phyloP scores from a whole-genome alignment of 768 basidiomycete genomes.

The Ephemerocybe angulata region DNA sequence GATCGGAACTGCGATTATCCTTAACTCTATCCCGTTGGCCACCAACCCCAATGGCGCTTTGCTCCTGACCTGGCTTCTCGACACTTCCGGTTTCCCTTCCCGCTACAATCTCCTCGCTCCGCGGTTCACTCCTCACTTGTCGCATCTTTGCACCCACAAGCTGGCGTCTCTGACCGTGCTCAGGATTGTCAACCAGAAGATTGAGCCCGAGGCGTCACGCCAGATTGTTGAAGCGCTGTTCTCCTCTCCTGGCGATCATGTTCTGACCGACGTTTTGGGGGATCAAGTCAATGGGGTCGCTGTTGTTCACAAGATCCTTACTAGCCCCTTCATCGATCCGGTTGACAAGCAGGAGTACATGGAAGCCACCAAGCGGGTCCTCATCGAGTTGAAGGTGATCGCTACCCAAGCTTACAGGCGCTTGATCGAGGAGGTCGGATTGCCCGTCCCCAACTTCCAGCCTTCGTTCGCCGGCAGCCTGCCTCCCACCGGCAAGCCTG shows the following conservation, averaged over 20 bases:
- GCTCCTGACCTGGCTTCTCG: slow-evolving; percentile 93
- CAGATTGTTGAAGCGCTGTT: slow-evolving; percentile 90
- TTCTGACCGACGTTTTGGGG: slow-evolving; percentile 87
- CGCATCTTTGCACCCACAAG: slow-evolving; percentile 97
- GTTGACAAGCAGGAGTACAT: slow-evolving; percentile 64
- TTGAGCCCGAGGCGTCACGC: slow-evolving; percentile 82
- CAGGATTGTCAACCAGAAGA: slow-evolving; percentile 94
- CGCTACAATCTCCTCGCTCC: slow-evolving; percentile 92
- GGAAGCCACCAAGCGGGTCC: slow-evolving; percentile 85
- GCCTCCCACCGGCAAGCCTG: slow-evolving; percentile 55
- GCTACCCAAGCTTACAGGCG: slow-evolving; percentile 93
- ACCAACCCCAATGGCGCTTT: slow-evolving; percentile 98
- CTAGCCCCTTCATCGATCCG: slow-evolving; percentile 79
- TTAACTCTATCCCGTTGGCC: slow-evolving; percentile 96
- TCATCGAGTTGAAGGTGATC: slow-evolving; percentile 88
- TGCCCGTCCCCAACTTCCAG: slow-evolving; percentile 86
- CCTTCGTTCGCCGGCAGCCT: slow-evolving; percentile 69
- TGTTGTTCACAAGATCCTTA: slow-evolving; percentile 88
- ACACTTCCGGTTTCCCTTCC: slow-evolving; percentile 92
- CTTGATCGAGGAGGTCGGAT: slow-evolving; percentile 90
- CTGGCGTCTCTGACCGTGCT: slow-evolving; percentile 92
- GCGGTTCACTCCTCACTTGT: slow-evolving; percentile 93
- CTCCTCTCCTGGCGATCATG: slow-evolving; percentile 84
- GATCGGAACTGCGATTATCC: slow-evolving; percentile 87
- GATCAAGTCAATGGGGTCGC: slow-evolving; percentile 97